A percentile compares a stretch with the other conserved stretches of the same genome.
These are phyloP conservation scores for Leucaena leucocephala DNA, from an alignment of 306 rosid genomes.

Conservation along the genomic window DNA sequence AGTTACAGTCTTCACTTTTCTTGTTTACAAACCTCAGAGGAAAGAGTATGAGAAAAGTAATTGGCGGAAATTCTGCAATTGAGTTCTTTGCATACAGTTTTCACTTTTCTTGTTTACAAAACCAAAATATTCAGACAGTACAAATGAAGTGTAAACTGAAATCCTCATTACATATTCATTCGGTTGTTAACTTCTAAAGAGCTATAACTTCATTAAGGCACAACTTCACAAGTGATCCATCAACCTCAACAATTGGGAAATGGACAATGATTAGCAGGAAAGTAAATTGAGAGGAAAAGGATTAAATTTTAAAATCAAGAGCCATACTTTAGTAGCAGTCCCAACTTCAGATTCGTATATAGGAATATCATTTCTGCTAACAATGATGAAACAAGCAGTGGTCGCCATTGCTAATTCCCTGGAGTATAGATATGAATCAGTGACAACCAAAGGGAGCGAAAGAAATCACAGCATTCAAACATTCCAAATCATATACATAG, in stretches of 20 bases:
- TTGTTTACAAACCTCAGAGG: no score
- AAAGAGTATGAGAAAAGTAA: not conserved
- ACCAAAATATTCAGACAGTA: conserved; percentile 2
- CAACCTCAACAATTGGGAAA: conserved; percentile 14
- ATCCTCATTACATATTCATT: conserved; percentile 20
- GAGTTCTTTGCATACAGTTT: not conserved
- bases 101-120: not conserved
- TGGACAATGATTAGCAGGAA: conserved; percentile 5
- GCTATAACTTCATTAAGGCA: conserved; percentile 14
- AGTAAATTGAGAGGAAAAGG: not conserved
- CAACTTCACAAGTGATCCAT: conserved; percentile 10
- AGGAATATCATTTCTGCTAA: conserved; percentile 94
- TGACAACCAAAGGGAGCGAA: not conserved
- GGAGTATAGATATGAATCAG: not conserved
- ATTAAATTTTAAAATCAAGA: conserved; percentile 1
- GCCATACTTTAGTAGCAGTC: conserved; percentile 81
- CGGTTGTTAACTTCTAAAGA: conserved; percentile 11
- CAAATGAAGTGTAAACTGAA: not conserved
- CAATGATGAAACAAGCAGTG: conserved; percentile 95
- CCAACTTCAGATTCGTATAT: conserved; percentile 99
- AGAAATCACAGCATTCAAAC: not conserved
- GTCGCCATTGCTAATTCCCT: conserved; percentile 65
- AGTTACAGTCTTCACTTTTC: no score
- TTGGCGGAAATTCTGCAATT: not conserved
- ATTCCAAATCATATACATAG: not conserved